phyloP scores from a whole-genome alignment of 331 rosid species.

The Rhamnella rubrinervis region DNA sequence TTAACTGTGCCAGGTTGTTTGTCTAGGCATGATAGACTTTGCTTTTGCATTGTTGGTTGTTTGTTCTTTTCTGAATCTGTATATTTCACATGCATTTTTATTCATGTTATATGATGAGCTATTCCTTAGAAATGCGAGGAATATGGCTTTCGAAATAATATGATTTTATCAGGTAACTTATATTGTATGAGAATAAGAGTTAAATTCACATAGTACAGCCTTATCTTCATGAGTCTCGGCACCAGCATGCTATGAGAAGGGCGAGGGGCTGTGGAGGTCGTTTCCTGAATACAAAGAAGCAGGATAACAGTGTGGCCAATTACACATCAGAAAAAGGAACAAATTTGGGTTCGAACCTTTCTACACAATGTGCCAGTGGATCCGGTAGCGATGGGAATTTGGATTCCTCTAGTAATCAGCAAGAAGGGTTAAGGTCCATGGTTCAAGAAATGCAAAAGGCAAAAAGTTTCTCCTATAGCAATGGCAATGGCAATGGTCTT shows the following conservation, averaged over 20 bases:
- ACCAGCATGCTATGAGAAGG: conserved; percentile 53
- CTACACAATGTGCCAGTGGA: conserved; percentile 21
- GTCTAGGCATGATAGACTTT: too few relatives aligned
- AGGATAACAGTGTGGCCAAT: conserved; percentile 27
- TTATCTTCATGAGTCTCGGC: conserved; percentile 54
- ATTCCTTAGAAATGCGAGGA: too few relatives aligned
- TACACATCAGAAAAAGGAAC: conserved; percentile 29
- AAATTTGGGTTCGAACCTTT: conserved; percentile 27
- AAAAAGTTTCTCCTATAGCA: conserved; percentile 31
- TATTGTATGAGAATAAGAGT: conserved; percentile 2
- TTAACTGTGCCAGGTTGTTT: too few relatives aligned
- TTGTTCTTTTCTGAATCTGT: too few relatives aligned
- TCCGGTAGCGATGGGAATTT: conserved; percentile 32
- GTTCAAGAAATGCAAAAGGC: conserved; percentile 29
- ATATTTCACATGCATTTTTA: too few relatives aligned
- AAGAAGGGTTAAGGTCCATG: conserved; percentile 28
- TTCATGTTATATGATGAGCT: background rate
- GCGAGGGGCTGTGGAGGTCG: conserved; percentile 61
- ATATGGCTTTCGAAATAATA: too few relatives aligned
- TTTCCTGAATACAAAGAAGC: conserved; percentile 50
- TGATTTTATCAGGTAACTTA: background rate
- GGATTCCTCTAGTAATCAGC: conserved; percentile 31
- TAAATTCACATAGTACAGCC: conserved; percentile 32
- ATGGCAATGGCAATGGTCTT: conserved; percentile 25
- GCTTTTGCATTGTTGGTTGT: too few relatives aligned